These are phyloP conservation scores for Aspergillus amoenus DNA, from an alignment of 2,329 filamentous ascomycete genomes.

Conservation along the genomic window DNA sequence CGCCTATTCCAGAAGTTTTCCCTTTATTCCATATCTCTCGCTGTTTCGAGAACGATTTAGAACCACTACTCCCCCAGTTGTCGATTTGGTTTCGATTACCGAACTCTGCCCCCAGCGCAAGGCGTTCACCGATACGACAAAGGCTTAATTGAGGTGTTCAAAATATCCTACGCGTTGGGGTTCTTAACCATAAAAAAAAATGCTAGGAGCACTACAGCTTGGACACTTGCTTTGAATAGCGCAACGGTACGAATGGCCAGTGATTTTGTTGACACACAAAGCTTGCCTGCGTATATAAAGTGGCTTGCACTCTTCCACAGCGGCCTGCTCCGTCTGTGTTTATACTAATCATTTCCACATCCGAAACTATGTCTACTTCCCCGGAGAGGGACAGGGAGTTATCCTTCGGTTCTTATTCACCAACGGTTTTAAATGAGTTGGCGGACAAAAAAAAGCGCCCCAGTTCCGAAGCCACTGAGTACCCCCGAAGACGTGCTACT, in stretches of 20 bases:
- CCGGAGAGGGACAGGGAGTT: constrained; percentile 19
- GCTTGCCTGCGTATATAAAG: neutral
- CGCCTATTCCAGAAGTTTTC: no score
- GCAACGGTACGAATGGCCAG: neutral
- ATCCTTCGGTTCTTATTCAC: constrained; percentile 9
- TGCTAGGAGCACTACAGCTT: neutral
- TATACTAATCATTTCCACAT: no score
- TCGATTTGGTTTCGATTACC: no score
- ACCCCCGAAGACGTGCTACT: constrained; percentile 34
- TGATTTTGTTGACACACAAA: neutral
- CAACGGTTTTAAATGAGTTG: constrained; percentile 12
- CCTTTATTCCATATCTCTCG: no score
- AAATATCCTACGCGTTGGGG: neutral
- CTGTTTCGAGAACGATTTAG: no score
- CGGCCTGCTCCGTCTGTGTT: no score
- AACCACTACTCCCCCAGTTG: no score
- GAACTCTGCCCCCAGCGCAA: no score
- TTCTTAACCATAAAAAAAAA: neutral
- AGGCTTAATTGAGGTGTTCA: no score
- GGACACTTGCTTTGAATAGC: neutral
- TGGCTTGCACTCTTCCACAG: no score
- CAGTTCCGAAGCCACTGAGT: constrained; percentile 30
- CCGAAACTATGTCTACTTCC: constrained; percentile 21
- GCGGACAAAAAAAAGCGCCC: constrained; percentile 29
- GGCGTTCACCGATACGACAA: no score